phyloP scores from a whole-genome alignment of 495 filamentous ascomycete genomes.

The Podospora anserina region DNA sequence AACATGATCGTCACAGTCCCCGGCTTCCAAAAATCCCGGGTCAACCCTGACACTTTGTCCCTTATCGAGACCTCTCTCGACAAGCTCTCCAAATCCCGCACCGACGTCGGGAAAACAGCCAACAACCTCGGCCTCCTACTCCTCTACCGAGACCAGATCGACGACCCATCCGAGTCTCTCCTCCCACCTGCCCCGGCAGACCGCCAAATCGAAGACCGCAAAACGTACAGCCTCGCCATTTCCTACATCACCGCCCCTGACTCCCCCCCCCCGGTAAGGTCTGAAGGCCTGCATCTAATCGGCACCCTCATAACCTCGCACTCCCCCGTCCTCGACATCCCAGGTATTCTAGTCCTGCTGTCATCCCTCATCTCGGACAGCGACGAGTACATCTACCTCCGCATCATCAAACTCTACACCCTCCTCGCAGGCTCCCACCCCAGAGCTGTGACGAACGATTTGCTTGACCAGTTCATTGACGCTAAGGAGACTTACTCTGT shows the following conservation, averaged over 20 bases:
- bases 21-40: constrained; percentile 53
- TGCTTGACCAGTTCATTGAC: constrained; percentile 70
- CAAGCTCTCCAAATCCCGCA: constrained; percentile 39
- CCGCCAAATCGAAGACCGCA: constrained; percentile 59
- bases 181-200: constrained; percentile 31
- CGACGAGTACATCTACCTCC: constrained; percentile 75
- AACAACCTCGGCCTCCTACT: constrained; percentile 57
- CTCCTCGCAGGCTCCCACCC: constrained; percentile 65
- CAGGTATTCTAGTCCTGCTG: constrained; percentile 62
- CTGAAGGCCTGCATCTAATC: constrained; percentile 72
- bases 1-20: constrained; percentile 64
- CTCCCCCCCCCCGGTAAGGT: constrained; percentile 70
- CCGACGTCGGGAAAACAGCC: constrained; percentile 51
- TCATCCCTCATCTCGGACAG: constrained; percentile 63
- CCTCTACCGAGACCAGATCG: constrained; percentile 50
- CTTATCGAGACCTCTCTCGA: constrained; percentile 51
- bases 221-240: constrained; percentile 67
- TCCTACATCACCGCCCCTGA: constrained; percentile 65
- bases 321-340: constrained; percentile 68
- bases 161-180: constrained; percentile 33
- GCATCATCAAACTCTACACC: constrained; percentile 64
- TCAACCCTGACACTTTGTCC: constrained; percentile 43
- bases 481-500: constrained; percentile 53
- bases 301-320: constrained; percentile 58
- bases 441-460: constrained; percentile 58